Evolutionary conservation across 1,284 basidiomycete genomes (phyloP), one percentile per base, ranked within the genome.

Genomic region (Pulchroboletus neoregius): DNA sequence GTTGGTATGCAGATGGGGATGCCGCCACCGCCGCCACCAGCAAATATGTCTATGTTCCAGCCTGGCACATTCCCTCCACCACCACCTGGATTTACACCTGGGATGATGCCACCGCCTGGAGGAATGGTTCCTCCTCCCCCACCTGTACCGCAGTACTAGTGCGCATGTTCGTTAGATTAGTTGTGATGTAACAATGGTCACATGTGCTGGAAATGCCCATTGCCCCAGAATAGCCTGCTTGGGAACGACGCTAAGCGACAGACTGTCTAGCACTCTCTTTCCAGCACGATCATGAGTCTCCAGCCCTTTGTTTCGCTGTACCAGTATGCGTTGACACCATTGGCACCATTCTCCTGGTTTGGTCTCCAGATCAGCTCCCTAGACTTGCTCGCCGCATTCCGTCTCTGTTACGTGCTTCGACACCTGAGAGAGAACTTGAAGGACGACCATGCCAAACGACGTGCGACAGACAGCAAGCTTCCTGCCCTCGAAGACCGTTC

Each of bases 301-400:
- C 57, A 72, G 34, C 75, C 80, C 2, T 58, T 84, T 26, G 64
- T 80, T 34, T 67, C 71, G n/a, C 51, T 78, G 2, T 87, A 78
- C 61, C 68, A 73, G 47, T 72, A 72, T 46, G 65, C 70, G 42
- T 67, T 87, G 26, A 63, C 75, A 48, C 85, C 86, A n/a, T 63
- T 86, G 35, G 72, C 79, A 2, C 80, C 81, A 0, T 82, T 88
- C 55, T 73, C 79, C 24, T 86, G 82, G 82, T 75, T 86, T 53
- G 83, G 81, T 5, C 61, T 78, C 39, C 49, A 63, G 11, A 67
- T 87, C 51, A 80, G 71, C 58, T 74, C 80, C 0, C 70, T 89
- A 23, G 86, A 89, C 61, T 61, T 87, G 47, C 70, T 74, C 5
- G 86, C 78, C 7, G 76, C 80, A 1, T 61, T 87, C 49, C 76